Conservation (phyloP, 768 basidiomycete species). For the Tulasnella sp. region DNA sequence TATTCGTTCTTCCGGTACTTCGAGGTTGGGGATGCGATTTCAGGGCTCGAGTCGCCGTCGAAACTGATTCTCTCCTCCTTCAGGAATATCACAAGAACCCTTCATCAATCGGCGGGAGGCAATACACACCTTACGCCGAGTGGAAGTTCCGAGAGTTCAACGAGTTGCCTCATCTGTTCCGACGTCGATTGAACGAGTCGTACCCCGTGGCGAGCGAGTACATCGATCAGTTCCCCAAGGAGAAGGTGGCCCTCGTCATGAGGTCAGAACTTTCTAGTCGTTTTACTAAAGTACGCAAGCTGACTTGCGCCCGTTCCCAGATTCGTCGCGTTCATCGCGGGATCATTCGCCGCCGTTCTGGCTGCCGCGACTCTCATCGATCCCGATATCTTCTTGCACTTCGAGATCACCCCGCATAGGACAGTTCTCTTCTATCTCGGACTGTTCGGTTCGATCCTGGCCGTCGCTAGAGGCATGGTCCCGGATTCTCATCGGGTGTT, state of each 20-base stretch:
- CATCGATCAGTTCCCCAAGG: slow-evolving; percentile 96
- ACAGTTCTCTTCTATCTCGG: slow-evolving; percentile 90
- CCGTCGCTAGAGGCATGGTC: slow-evolving; percentile 87
- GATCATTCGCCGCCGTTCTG: slow-evolving; percentile 93
- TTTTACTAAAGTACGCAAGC: background rate
- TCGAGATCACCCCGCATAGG: slow-evolving; percentile 88
- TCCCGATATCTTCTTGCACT: slow-evolving; percentile 84
- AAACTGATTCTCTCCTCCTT: background rate
- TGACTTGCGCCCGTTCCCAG: slow-evolving; percentile 29
- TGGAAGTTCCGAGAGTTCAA: slow-evolving; percentile 99
- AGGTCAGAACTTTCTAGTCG: slow-evolving; percentile 42
- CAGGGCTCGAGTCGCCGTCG: background rate
- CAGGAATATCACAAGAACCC: slow-evolving; percentile 99
- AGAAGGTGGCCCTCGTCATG: slow-evolving; percentile 79
- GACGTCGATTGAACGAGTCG: slow-evolving; percentile 72
- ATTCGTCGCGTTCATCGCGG: slow-evolving; percentile 91
- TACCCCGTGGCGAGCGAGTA: slow-evolving; percentile 89
- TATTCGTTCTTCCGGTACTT: slow-evolving; percentile 99
- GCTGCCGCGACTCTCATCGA: slow-evolving; percentile 85
- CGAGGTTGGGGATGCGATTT: slow-evolving; percentile 46
- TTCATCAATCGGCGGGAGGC: slow-evolving; percentile 81
- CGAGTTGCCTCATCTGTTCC: slow-evolving; percentile 88
- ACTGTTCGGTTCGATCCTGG: slow-evolving; percentile 77
- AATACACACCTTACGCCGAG: slow-evolving; percentile 88
- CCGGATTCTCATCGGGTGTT: slow-evolving; percentile 90